phyloP scores from a whole-genome alignment of 495 filamentous ascomycete genomes.

The Copromyces sp. region DNA sequence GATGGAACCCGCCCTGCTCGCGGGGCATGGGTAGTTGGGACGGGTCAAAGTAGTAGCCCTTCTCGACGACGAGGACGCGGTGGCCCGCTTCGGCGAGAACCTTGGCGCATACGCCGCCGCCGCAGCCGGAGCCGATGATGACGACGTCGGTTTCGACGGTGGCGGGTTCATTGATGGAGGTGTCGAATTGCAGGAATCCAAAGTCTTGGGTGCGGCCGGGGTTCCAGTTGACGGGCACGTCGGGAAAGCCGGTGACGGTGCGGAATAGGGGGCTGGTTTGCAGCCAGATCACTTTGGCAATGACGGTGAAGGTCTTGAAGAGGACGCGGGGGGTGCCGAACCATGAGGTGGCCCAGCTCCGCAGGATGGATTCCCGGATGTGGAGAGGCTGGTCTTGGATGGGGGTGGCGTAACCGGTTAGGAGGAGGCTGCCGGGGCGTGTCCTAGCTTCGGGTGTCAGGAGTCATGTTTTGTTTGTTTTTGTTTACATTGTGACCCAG shows the following conservation, averaged over 20 bases:
- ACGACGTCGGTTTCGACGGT: conserved; percentile 68
- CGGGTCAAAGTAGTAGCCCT: conserved; percentile 36
- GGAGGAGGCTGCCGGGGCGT: conserved; percentile 53
- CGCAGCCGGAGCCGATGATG: conserved; percentile 79
- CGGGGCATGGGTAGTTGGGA: conserved; percentile 64
- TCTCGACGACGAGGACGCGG: conserved; percentile 73
- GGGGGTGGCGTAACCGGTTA: conserved; percentile 54
- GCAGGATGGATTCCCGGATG: conserved; percentile 50
- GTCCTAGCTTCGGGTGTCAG: conserved; percentile 37
- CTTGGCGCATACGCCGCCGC: conserved; percentile 75
- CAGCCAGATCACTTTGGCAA: conserved; percentile 51
- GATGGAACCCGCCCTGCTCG: conserved; percentile 40
- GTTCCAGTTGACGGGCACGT: conserved; percentile 49
- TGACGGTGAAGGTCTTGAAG: conserved; percentile 42
- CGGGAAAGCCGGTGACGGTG: conserved; percentile 51
- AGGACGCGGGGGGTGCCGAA: conserved; percentile 46
- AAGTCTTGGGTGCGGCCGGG: conserved; percentile 37
- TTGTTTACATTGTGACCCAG: background rate
- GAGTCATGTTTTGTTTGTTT: background rate
- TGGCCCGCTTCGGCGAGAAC: conserved; percentile 63
- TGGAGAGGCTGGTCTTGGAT: conserved; percentile 52
- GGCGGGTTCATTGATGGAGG: conserved; percentile 18
- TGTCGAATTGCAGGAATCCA: conserved; percentile 41
- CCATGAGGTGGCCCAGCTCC: conserved; percentile 48
- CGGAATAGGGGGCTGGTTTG: conserved; percentile 47